Base-by-base conservation (phyloP, 2,329 filamentous ascomycete species). In the Drechslerella coelobrocha region DNA sequence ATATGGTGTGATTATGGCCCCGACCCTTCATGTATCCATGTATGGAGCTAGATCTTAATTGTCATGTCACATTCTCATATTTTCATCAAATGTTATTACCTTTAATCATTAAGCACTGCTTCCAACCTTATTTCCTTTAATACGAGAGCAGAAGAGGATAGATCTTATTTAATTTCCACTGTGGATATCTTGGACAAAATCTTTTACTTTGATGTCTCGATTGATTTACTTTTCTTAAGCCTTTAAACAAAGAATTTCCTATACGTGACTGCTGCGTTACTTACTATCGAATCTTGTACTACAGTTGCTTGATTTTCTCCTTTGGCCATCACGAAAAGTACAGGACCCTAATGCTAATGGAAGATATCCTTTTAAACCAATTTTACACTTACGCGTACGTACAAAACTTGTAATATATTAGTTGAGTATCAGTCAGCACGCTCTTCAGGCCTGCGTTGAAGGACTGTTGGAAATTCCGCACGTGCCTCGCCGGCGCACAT, bases 331-430 rank as follows among this genome's bases (percentile, higher is more conserved):
- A 24, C 29, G 29, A 19, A 24, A 62, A 62, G 39, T 34, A 53
- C 50, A 48, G 41, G 57, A 48, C 24, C 61, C 59, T 66, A 66
- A 66, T 66, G 61, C 31, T 66, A 59, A 66, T 66, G 61, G 61
- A 63, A 31, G 9, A 39, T 41, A 24, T 23, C 2, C 26, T 10
- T 50, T 24, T 29, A 43, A 63, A 51, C n/a, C n/a, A n/a, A n/a
- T n/a, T n/a, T n/a, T n/a, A n/a, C n/a, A n/a, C n/a, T n/a, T n/a
- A n/a, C n/a, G n/a, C n/a, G n/a, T n/a, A n/a, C n/a, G n/a, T n/a
- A n/a, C n/a, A n/a, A n/a, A n/a, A n/a, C n/a, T n/a, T n/a, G n/a
- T n/a, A n/a, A n/a, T n/a, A n/a, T n/a, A n/a, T n/a, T n/a, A n/a
- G n/a, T n/a, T n/a, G n/a, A n/a, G n/a, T n/a, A n/a, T n/a, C n/a